Base-by-base conservation (phyloP, 2,329 filamentous ascomycete genomes). In the Mycosphaerella sp. region DNA sequence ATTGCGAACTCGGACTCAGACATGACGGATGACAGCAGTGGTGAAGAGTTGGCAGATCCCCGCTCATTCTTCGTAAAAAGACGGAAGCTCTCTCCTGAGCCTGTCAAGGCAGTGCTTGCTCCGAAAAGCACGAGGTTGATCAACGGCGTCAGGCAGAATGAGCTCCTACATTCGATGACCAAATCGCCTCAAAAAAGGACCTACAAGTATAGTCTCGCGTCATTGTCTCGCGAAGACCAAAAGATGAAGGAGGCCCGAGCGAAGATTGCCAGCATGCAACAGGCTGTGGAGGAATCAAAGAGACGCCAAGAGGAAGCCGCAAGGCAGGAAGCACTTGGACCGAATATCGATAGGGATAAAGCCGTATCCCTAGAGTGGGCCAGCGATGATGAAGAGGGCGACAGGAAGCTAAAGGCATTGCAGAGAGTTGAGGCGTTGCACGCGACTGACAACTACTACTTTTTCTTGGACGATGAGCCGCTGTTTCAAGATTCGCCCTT, bases 381-480 rank as follows among this genome's bases (percentile, higher is more conserved):
- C 8, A 70, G 69, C 36, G 71, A 73, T 14, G 71, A 73, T 14
- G 64, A 71, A 17, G 72, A 74, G 25, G 50, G 49, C 7, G 73
- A 75, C 51, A 77, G 77, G 56, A 67, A 84, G 27, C 70, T 77
- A 53, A 70, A 74, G 54, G 82, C 81, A 34, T 74, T 86, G 58
- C 71, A 75, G 54, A 74, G 81, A 59, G 85, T 81, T 1, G 81
- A 84, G 62, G 79, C 79, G 25, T 70, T 79, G 36, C 70, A 77
- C 16, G 64, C 70, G 13, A 72, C 77, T n/a, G 72, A 73, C 45
- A 66, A 68, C 4, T 86, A 79, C 71, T 73, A 76, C 45, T 84
- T 85, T 62, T 85, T 83, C 57, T 68, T 71, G 4, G 48, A 58
- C 55, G 37, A 52, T 34, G 41, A 47, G 43, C 41, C 47, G 37